Conservation (phyloP, 768 basidiomycete genomes). For the Chiua virens region DNA sequence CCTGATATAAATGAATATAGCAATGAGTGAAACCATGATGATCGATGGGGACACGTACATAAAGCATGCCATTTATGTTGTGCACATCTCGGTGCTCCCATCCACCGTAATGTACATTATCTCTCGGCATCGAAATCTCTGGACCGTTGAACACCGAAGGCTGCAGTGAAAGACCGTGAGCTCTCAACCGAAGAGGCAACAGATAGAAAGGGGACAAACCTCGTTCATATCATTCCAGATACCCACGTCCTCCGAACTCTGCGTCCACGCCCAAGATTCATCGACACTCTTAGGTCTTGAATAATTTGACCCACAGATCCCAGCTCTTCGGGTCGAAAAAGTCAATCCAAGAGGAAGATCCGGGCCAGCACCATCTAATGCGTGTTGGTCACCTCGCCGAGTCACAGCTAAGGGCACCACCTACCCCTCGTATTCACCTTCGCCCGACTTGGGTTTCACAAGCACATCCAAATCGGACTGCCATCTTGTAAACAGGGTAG, state of each 20-base stretch:
- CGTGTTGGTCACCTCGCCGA: not conserved
- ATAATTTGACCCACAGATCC: constrained; percentile 89
- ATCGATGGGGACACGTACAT: constrained; percentile 44
- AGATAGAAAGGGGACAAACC: constrained; percentile 42
- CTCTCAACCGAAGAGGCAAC: not conserved
- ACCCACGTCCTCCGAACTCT: constrained; percentile 80
- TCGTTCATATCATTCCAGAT: constrained; percentile 99
- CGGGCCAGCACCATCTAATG: constrained; percentile 91
- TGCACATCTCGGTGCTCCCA: constrained; percentile 99
- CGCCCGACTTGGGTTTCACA: constrained; percentile 76
- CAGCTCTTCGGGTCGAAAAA: constrained; percentile 91
- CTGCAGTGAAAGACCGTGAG: constrained; percentile 34
- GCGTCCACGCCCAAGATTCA: constrained; percentile 70
- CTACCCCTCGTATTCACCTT: constrained; percentile 86
- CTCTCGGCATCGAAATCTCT: constrained; percentile 83
- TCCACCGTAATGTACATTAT: constrained; percentile 82
- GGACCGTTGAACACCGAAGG: constrained; percentile 99
- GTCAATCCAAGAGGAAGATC: constrained; percentile 95
- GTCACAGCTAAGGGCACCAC: not conserved
- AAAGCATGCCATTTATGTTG: constrained; percentile 97
- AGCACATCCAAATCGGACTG: constrained; percentile 80
- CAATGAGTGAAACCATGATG: not conserved
- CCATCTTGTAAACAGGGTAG: constrained; percentile 84
- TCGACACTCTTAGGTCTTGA: constrained; percentile 58
- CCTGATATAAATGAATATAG: constrained; percentile 42